Evolutionary conservation across 257 asterid species (phyloP).

Genomic region (Nicotiana noctiflora): DNA sequence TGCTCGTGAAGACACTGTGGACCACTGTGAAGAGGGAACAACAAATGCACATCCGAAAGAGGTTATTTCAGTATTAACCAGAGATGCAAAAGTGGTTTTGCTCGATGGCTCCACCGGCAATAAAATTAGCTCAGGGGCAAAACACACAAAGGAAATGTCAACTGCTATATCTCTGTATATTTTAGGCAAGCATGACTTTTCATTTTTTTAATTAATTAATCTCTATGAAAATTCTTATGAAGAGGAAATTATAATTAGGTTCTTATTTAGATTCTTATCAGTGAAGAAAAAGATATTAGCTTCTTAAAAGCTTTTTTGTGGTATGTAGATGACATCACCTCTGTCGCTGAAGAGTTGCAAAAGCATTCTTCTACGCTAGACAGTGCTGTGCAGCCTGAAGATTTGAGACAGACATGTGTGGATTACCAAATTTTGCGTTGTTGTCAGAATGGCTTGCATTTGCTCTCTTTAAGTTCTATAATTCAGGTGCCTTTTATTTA

Average conservation of each 20-base stretch:
- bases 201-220: conserved; percentile 5
- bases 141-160: conserved; percentile 45
- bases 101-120: conserved; percentile 58
- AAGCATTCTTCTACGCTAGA: conserved; percentile 26
- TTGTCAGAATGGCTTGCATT: conserved; percentile 56
- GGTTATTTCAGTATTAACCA: conserved; percentile 48
- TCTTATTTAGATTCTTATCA: neutral
- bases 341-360: conserved; percentile 34
- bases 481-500: conserved; percentile 47
- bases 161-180: conserved; percentile 57
- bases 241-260: neutral
- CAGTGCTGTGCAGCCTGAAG: conserved; percentile 19
- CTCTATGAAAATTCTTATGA: neutral
- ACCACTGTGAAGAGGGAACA: conserved; percentile 36
- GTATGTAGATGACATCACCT: conserved; percentile 55
- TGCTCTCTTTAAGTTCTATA: conserved; percentile 45
- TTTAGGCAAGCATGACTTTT: conserved; percentile 52
- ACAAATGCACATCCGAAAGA: conserved; percentile 38
- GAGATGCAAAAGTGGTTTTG: conserved; percentile 53
- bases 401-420: conserved; percentile 22
- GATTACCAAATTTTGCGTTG: conserved; percentile 59
- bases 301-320: conserved; percentile 21
- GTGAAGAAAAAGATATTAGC: conserved; percentile 6
- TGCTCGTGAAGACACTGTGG: conserved; percentile 22
- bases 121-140: conserved; percentile 39